These are phyloP conservation scores for Pilaira anomala DNA, from an alignment of 192 early-diverging fungal species.

Conservation along the genomic window DNA sequence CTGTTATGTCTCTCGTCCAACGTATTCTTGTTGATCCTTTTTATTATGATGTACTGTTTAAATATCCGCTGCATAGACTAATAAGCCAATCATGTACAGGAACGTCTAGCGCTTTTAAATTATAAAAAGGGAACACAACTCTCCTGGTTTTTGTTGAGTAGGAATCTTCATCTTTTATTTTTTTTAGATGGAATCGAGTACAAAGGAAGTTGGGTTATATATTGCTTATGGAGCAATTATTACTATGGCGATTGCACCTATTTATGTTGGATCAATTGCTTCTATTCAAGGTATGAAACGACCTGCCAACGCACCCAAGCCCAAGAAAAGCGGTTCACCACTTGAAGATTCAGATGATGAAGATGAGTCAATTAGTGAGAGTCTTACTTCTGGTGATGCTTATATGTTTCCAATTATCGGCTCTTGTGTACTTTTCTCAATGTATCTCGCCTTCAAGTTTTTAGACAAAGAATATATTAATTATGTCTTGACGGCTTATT, in stretches of 20 bases:
- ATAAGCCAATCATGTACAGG: too few species aligned
- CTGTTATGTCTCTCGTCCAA: too few species aligned
- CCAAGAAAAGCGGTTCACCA: slow-evolving; percentile 38
- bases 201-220: slow-evolving; percentile 44
- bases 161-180: neutral
- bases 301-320: slow-evolving; percentile 35
- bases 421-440: slow-evolving; percentile 70
- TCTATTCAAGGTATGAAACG: slow-evolving; percentile 45
- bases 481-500: slow-evolving; percentile 56
- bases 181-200: slow-evolving; percentile 3
- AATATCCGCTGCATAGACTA: too few species aligned
- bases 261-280: slow-evolving; percentile 80
- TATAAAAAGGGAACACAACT: neutral
- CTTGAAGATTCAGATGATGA: slow-evolving; percentile 61
- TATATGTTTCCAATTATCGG: slow-evolving; percentile 93
- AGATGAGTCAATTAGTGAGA: slow-evolving; percentile 64
- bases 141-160: neutral
- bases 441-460: slow-evolving; percentile 85
- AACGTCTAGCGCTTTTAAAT: neutral
- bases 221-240: slow-evolving; percentile 84
- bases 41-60: too few species aligned
- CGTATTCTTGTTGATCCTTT: too few species aligned
- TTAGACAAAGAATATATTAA: slow-evolving; percentile 13
- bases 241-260: slow-evolving; percentile 83
- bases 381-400: slow-evolving; percentile 83